Evolutionary conservation across 1,284 basidiomycete genomes (phyloP), one percentile per base, ranked within the genome.

Genomic region (Ustilago cynodontis): DNA sequence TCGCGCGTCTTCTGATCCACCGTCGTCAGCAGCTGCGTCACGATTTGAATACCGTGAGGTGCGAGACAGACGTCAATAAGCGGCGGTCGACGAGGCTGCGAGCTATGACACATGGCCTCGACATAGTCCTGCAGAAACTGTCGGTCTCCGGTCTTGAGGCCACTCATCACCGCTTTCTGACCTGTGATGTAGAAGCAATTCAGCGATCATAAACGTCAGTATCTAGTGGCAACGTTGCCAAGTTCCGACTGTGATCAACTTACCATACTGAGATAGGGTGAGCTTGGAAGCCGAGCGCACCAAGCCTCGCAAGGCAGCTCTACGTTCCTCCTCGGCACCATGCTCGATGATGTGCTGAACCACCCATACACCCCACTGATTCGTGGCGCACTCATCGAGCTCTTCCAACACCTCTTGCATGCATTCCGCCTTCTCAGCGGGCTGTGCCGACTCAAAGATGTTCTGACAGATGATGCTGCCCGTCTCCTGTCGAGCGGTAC

Each of bases 281-380:
- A 86, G 70, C 47, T 59, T 56, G 1, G 65, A 61, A 1, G 79
- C 80, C 22, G 78, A 69, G 13, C 53, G 47, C 7, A 84, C 64
- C 28, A 86, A 33, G 0, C 62, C 52, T 8, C 75, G 50, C 24
- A 83, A 69, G 11, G 80, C 79, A n/a, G 64, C 53, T 8, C 45
- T 41, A 11, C 75, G 77, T 47, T 81, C 61, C 8, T 74, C 50
- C 3, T 68, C 65, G 14, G 47, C 59, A 2, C 82, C 82, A 45
- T 85, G 82, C 63, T 86, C 83, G 55, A 84, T 73, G 37, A 85
- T 79, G 65, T 82, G 81, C 65, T 83, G 79, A 29, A 85, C 77
- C 20, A 85, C 80, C 84, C 84, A 86, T 0, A 86, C 83, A 26
- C 84, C 84, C 80, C 82, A 85, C 59, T 85, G 84, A 35, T 84